These are phyloP conservation scores for Hanseniaspora meyeri DNA, from an alignment of 805 yeast species.

Conservation along the genomic window DNA sequence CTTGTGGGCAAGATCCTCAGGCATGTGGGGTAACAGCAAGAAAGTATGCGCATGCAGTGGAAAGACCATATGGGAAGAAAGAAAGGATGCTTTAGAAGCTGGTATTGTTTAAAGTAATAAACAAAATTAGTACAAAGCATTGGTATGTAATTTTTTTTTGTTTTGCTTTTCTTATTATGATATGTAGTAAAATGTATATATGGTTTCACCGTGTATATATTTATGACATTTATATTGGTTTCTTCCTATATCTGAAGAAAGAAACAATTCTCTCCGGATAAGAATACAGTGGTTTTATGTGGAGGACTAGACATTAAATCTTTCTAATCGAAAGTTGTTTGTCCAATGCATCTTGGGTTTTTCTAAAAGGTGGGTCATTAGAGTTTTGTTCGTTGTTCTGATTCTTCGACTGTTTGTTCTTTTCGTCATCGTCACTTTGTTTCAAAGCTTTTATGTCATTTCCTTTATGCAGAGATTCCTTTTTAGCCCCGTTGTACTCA, in stretches of 20 bases:
- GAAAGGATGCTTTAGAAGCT: constrained; percentile 51
- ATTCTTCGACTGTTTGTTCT: neutral
- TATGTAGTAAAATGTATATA: too few relatives aligned
- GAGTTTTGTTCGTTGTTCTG: neutral
- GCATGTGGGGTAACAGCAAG: constrained; percentile 92
- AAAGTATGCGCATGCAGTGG: constrained; percentile 91
- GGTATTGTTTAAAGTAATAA: constrained; percentile 17
- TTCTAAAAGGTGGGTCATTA: constrained; percentile 9
- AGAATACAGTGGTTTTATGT: neutral
- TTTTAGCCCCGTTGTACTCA: neutral
- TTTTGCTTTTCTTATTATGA: neutral
- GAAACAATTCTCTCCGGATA: neutral
- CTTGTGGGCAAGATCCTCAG: constrained; percentile 72
- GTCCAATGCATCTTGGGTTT: constrained; percentile 1
- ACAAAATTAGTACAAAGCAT: neutral
- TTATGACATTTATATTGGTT: neutral
- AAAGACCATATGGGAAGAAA: constrained; percentile 90
- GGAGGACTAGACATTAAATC: too few relatives aligned
- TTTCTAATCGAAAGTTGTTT: neutral
- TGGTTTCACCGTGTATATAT: neutral
- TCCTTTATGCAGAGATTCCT: neutral
- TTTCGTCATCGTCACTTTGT: constrained; percentile 9
- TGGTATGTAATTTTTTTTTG: neutral
- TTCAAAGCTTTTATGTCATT: constrained; percentile 12
- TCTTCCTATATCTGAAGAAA: neutral